Evolutionary conservation across 148 eudicot genomes (phyloP), one percentile per base, ranked within the genome.

Genomic region (Mesembryanthemum crystallinum): DNA sequence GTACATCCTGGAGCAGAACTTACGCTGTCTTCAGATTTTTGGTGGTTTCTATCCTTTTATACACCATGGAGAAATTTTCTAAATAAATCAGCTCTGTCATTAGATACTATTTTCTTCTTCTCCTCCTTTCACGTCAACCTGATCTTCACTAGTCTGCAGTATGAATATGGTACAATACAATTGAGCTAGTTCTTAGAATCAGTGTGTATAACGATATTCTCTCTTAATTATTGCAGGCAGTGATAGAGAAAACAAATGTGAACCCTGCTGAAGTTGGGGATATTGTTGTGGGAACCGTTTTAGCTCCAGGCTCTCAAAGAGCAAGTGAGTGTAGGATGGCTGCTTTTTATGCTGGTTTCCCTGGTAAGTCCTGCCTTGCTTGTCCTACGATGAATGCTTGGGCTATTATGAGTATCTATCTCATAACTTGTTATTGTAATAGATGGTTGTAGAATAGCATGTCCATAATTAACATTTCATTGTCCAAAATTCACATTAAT

Each of bases 311-410:
- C 43, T 88, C 99, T 75, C 94, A 88, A 74, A 83, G 97, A 80
- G 97, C 98, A 45, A 92, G 88, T 67, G 99, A 95, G 84, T 95
- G 97, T 78, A 89, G 94, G 81, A 91, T 88, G 94, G 99, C 99
- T 65, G 91, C 97, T 24, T 92, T 95, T 77, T 95, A 89, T 85
- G 99, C 99, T 73, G 99, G 99, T 62, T 90, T 89, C 78, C 99
- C 99, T 64, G 99, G 99, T 92, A 87, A 28, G 33, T 57, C 5
- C 13, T 60, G n/a, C 39, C 24, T 25, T 42, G 25, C 29, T 21
- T 8, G 18, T 82, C 42, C 42, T 1, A n/a, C 23, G 60, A 65
- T 77, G 77, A 21, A 45, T 69, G 39, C 13, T 24, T 71, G 29
- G 5, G 55, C n/a, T 29, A 21, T 49, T 54, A 62, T 18, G 24